Base-by-base conservation (phyloP, 2,329 filamentous ascomycete species). In the Trichophyton schoenleinii region DNA sequence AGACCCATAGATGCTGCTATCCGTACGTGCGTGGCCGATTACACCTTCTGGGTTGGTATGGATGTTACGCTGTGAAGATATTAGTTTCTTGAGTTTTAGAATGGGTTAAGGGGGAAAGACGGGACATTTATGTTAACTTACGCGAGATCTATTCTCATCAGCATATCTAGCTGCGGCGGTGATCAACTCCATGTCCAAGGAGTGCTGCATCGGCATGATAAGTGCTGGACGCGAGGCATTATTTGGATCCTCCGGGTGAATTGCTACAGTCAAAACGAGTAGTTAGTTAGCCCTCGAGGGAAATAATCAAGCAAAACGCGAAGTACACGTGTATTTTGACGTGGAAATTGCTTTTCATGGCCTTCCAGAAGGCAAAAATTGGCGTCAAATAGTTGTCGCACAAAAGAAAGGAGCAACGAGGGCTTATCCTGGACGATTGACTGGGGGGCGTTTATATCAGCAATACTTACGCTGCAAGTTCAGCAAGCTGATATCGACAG, bases 391-490 rank as follows among this genome's bases (percentile, higher is more conserved):
- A n/a, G 48, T 52, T 11, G 15, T 48, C 11, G n/a, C 20, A 11
- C 9, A 48, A 20, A 9, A 13, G 3, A 20, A 48, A 15, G 11
- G 20, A 52, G 46, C 11, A 15, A 13, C 3, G 20, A 22, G 11
- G 4, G 20, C 9, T 22, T 28, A 13, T 28, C 9, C 25, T 22
- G 25, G 18, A 28, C 31, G 36, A n/a, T n/a, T n/a, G 3, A 9
- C n/a, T n/a, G n/a, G n/a, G 7, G 28, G 52, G 13, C 18, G 3
- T 55, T 34, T 55, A 22, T 11, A n/a, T 18, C 11, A 7, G 34
- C 1, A 20, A 34, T 15, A 63, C 61, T 58, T 60, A 63, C 61
- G 61, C 31, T 60, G 58, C 9, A 63, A 28, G 20, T 52, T 58
- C 15, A 58, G 52, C 41, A 46, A 28, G 8, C 49, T 49, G 20